A percentile compares a stretch with the other conserved stretches of the same genome.
Evolutionary conservation across 2,329 filamentous ascomycete genomes (phyloP).

Genomic region (Cadophora sp.): DNA sequence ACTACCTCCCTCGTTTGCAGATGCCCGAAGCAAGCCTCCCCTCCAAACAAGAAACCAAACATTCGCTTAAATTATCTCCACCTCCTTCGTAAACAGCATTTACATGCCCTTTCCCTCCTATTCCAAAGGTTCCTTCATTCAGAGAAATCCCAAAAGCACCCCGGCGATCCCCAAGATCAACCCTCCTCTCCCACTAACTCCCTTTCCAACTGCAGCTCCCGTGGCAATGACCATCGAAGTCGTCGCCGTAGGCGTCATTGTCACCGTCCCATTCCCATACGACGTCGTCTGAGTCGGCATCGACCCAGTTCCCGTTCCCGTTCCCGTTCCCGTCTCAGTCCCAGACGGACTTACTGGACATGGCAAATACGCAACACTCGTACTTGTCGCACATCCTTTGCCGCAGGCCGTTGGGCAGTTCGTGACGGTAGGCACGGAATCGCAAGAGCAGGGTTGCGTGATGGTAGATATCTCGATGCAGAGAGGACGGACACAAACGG

Average conservation of each 20-base stretch:
- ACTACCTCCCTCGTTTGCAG: too few species aligned
- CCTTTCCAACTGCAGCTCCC: not conserved
- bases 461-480: constrained; percentile 3
- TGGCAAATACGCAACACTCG: not conserved
- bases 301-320: too few species aligned
- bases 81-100: not conserved
- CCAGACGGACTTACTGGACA: not conserved
- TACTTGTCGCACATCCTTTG: not conserved
- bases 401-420: not conserved
- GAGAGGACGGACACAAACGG: not conserved
- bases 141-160: not conserved
- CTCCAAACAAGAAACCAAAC: not conserved
- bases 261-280: not conserved
- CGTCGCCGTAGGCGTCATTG: not conserved
- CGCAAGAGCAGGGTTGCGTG: constrained; percentile 10
- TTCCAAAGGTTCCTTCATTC: not conserved
- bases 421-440: not conserved
- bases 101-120: not conserved
- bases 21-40: too few species aligned
- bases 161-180: not conserved
- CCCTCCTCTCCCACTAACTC: not conserved
- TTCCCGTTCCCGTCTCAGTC: not conserved
- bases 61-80: not conserved
- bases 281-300: too few species aligned
- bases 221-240: not conserved